These are phyloP conservation scores for Alternaria sp. DNA, from an alignment of 2,329 filamentous ascomycete species.

Conservation along the genomic window DNA sequence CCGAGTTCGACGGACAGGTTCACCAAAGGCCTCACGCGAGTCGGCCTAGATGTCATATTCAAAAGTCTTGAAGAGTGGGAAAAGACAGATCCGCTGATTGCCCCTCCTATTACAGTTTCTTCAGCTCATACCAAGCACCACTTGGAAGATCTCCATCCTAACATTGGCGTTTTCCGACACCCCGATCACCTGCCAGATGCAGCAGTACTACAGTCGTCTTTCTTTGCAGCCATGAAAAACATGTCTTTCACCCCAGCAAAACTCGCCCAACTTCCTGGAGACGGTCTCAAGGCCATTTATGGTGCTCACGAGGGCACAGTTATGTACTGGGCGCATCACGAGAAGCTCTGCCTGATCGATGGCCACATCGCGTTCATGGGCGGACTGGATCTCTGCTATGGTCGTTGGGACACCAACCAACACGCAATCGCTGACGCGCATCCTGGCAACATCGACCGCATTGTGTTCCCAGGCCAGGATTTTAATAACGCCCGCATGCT, in stretches of 20 bases:
- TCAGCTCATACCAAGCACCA: constrained; percentile 80
- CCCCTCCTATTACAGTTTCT: constrained; percentile 61
- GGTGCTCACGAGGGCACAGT: constrained; percentile 83
- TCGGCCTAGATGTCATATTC: constrained; percentile 55
- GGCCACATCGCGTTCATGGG: constrained; percentile 87
- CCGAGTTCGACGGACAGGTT: constrained; percentile 52
- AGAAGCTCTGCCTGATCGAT: constrained; percentile 87
- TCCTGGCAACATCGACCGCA: constrained; percentile 75
- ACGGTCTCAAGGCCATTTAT: constrained; percentile 80
- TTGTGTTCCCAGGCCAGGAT: constrained; percentile 88
- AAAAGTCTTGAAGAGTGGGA: constrained; percentile 56
- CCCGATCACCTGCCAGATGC: constrained; percentile 85
- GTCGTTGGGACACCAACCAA: constrained; percentile 85
- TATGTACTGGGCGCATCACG: constrained; percentile 91
- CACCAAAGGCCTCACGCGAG: constrained; percentile 51
- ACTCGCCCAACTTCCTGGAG: constrained; percentile 71
- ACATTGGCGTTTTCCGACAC: constrained; percentile 88
- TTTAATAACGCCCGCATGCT: constrained; percentile 88
- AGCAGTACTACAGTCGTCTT: constrained; percentile 68
- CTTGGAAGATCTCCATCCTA: constrained; percentile 78
- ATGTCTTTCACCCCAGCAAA: constrained; percentile 63
- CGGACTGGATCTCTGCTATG: constrained; percentile 85
- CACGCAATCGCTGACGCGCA: constrained; percentile 87
- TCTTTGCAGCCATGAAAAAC: constrained; percentile 64
- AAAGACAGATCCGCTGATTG: constrained; percentile 55